phyloP scores from a whole-genome alignment of 495 filamentous ascomycete species.

The Aspergillus diversus region DNA sequence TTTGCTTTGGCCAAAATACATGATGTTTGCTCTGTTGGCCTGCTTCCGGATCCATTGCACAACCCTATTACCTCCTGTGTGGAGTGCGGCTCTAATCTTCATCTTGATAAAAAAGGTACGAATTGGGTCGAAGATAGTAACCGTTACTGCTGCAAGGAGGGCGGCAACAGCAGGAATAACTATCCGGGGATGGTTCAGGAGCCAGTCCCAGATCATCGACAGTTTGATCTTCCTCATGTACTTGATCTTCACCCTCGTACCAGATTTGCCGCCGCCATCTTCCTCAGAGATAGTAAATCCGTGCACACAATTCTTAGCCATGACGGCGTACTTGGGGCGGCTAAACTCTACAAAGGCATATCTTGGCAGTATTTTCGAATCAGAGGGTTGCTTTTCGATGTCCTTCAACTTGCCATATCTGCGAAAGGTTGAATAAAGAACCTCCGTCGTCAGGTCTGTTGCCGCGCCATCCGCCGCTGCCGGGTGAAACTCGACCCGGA shows the following conservation, averaged over 20 bases:
- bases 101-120: conserved; percentile 89
- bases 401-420: conserved; percentile 86
- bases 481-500: conserved; percentile 85
- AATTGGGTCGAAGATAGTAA: conserved; percentile 91
- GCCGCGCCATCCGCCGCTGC: conserved; percentile 63
- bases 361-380: conserved; percentile 80
- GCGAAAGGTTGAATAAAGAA: conserved; percentile 84
- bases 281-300: conserved; percentile 70
- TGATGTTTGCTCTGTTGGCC: conserved; percentile 67
- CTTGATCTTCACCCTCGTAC: conserved; percentile 74
- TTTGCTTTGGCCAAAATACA: conserved; percentile 57
- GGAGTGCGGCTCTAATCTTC: conserved; percentile 78
- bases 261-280: conserved; percentile 70
- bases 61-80: conserved; percentile 68
- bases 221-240: conserved; percentile 78
- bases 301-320: conserved; percentile 92
- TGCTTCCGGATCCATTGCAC: conserved; percentile 82
- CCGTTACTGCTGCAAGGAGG: conserved; percentile 78
- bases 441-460: conserved; percentile 82
- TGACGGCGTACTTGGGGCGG: conserved; percentile 70
- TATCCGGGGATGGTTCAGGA: conserved; percentile 85
- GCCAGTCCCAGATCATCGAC: conserved; percentile 84
- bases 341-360: conserved; percentile 80
- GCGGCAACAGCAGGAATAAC: conserved; percentile 83
- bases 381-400: conserved; percentile 75